Percentiles rank a stretch among this genome's conserved stretches.
Conservation (phyloP, 148 eudicot genomes). For the Rhododendron ovatum region DNA sequence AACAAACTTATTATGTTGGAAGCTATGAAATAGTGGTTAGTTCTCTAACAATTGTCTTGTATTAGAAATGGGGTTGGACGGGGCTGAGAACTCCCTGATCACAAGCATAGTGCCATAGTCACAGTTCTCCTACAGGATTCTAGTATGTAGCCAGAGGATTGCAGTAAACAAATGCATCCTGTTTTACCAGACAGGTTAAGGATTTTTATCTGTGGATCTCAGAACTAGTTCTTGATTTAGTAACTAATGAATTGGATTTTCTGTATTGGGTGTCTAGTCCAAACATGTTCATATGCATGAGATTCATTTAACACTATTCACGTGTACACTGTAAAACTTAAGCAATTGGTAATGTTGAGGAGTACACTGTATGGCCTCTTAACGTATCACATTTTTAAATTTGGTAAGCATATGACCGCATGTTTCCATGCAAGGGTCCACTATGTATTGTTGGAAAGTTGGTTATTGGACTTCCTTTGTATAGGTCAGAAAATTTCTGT, state of each 20-base stretch:
- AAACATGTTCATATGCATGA: not conserved
- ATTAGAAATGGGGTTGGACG: not conserved
- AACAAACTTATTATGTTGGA: not conserved
- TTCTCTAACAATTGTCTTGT: not conserved
- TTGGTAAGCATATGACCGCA: not conserved
- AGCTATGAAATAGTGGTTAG: conserved; percentile 10
- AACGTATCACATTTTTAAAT: not conserved
- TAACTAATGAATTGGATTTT: not conserved
- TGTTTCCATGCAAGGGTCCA: not conserved
- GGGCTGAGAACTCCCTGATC: not conserved
- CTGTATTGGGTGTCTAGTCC: not conserved
- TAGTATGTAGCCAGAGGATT: not conserved
- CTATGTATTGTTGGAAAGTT: not conserved
- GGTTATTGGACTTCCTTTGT: not conserved
- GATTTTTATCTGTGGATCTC: not conserved
- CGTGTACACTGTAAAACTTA: not conserved
- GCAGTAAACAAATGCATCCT: not conserved
- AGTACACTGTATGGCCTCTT: not conserved
- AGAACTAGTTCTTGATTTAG: not conserved
- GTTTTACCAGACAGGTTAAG: not conserved
- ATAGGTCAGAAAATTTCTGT: not conserved
- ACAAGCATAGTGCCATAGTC: not conserved
- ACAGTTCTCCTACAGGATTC: not conserved
- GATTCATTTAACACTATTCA: not conserved
- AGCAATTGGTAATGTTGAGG: not conserved